phyloP scores from a whole-genome alignment of 2,329 filamentous ascomycete genomes.

The Corniculantispora saksenae region DNA sequence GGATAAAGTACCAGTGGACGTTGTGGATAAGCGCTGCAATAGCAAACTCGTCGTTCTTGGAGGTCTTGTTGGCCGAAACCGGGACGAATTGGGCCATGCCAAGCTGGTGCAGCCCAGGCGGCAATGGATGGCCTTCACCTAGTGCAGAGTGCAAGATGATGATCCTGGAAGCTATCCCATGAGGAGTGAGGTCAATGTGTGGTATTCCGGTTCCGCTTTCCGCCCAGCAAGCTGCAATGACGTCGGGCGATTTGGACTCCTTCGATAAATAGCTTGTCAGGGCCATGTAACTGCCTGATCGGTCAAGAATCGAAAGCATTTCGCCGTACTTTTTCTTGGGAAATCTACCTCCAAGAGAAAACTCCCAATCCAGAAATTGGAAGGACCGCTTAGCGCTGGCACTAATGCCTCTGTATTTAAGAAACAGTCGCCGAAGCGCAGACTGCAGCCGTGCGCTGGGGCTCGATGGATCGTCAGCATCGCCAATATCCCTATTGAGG shows the following conservation, averaged over 20 bases:
- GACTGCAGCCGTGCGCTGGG: conserved; percentile 7
- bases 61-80: not conserved
- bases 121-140: conserved; percentile 7
- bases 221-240: conserved; percentile 12
- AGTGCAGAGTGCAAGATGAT: conserved; percentile 15
- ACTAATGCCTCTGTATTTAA: conserved; percentile 12
- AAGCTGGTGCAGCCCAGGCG: conserved; percentile 9
- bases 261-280: conserved; percentile 15
- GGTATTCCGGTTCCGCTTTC: not conserved
- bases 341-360: conserved; percentile 9
- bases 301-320: conserved; percentile 9
- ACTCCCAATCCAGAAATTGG: conserved; percentile 14
- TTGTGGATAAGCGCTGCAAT: conserved; percentile 13
- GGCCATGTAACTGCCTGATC: conserved; percentile 15
- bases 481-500: conserved; percentile 10
- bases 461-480: conserved; percentile 10
- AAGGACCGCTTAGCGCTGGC: not conserved
- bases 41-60: conserved; percentile 8
- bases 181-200: conserved; percentile 4
- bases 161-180: conserved; percentile 9
- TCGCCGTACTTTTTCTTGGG: conserved; percentile 12
- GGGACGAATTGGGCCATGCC: not conserved
- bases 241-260: conserved; percentile 16
- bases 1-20: conserved; percentile 15
- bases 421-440: conserved; percentile 7